Percentiles rank a stretch among this genome's conserved stretches.
Conservation (phyloP, 768 basidiomycete species). For the Termitomyces bulborhizus region DNA sequence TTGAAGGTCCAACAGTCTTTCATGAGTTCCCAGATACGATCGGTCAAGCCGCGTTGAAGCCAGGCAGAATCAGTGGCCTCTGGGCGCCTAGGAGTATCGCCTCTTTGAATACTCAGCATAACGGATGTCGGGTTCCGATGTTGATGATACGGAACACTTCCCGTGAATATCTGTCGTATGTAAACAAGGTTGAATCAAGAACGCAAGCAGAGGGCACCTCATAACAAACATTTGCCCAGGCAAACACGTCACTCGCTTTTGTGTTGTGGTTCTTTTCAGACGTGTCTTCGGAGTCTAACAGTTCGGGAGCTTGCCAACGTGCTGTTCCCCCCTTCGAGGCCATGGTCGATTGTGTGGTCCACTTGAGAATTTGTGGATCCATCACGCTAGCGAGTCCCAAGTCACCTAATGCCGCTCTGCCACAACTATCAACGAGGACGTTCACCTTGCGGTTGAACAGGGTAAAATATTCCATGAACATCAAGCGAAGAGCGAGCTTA, state of each 20-base stretch:
- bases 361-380: not conserved
- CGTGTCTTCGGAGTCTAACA: not conserved
- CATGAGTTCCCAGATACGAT: not conserved
- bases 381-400: not conserved
- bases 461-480: not conserved
- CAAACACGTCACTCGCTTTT: constrained; percentile 4
- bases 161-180: not conserved
- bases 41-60: not conserved
- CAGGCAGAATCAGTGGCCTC: not conserved
- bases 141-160: not conserved
- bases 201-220: not conserved
- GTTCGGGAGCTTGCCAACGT: constrained; percentile 3
- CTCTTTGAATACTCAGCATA: not conserved
- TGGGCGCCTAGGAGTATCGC: not conserved
- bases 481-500: not conserved
- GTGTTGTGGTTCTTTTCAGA: not conserved
- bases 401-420: not conserved
- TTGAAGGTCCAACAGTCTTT: not conserved
- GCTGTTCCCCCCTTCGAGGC: not conserved
- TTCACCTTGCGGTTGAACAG: not conserved
- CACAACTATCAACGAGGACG: not conserved
- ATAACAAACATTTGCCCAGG: not conserved
- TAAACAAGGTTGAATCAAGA: too few relatives aligned
- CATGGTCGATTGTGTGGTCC: not conserved
- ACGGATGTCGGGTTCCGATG: not conserved